A percentile compares a stretch with the other conserved stretches of the same genome.
These are phyloP conservation scores for Rhizopogon salebrosus DNA, from an alignment of 768 basidiomycete genomes.

Conservation along the genomic window DNA sequence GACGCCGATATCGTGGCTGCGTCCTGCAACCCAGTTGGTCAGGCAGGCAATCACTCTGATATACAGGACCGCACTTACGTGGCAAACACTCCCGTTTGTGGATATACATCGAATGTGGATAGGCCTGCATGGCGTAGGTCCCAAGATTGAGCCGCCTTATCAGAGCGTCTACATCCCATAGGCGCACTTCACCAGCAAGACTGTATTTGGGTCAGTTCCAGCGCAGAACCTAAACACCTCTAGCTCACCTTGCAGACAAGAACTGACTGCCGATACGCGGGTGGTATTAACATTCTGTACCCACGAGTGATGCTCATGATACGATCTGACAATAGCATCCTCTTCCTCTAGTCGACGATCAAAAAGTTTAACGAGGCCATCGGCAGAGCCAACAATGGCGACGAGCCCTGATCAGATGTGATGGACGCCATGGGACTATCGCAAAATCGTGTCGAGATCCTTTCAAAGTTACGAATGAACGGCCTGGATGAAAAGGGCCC, in stretches of 20 bases:
- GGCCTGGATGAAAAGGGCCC: neutral
- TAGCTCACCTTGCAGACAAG: conserved; percentile 75
- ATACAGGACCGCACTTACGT: conserved; percentile 48
- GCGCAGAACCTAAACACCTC: neutral
- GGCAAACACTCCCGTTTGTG: conserved; percentile 77
- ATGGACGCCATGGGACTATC: conserved; percentile 88
- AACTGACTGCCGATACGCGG: conserved; percentile 63
- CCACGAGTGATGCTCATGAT: conserved; percentile 79
- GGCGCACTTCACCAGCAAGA: conserved; percentile 80
- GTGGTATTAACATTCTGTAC: conserved; percentile 87
- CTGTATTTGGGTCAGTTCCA: conserved; percentile 34
- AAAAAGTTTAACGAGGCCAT: conserved; percentile 85
- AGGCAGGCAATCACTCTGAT: neutral
- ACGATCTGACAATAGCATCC: conserved; percentile 76
- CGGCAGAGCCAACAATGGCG: conserved; percentile 85
- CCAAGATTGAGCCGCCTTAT: conserved; percentile 56
- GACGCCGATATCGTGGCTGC: conserved; percentile 64
- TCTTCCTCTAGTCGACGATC: conserved; percentile 86
- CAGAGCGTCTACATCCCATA: conserved; percentile 84
- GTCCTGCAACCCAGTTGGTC: conserved; percentile 32
- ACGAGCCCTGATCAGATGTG: conserved; percentile 67
- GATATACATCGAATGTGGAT: conserved; percentile 83
- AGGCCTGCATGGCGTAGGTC: conserved; percentile 67
- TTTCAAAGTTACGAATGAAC: conserved; percentile 23
- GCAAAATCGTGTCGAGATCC: conserved; percentile 87